Evolutionary conservation across 495 filamentous ascomycete species (phyloP), one percentile per base, ranked within the genome.

Genomic region (Penicillium robsamsonii): DNA sequence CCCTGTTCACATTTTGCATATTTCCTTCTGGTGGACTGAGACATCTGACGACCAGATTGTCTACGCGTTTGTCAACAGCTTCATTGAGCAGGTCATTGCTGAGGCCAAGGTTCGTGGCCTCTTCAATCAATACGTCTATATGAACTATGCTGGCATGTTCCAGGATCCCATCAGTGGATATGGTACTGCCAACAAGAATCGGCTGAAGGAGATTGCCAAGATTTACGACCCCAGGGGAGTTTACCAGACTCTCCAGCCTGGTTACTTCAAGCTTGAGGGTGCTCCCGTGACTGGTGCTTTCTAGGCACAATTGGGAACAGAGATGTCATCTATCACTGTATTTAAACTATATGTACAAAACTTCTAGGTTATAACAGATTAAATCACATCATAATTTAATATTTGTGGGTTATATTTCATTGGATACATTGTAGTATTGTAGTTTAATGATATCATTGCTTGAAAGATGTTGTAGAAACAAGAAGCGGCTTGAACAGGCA

Each of bases 81-180:
- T 66, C 60, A 62, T 42, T 44, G 43, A 55, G 20, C 46, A 51
- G 45, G 56, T 61, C 12, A 48, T 54, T 15, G 68, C 68, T 7
- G 59, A 76, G 22, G 78, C 83, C 1, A 70, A 77, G 53, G 59
- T 54, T 15, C 57, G 74, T 43, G 71, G 71, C 0, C 17, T 82
- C 24, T 64, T 72, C 38, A 65, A 83, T 49, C 70, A 77, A 33
- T 89, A 80, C 50, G 62, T 87, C 27, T 87, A 87, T 58, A 74
- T 83, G 57, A 83, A 84, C 54, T 79, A 79, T 46, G 76, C 74
- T 3, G 64, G 68, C 27, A 56, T 64, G 61, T 68, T 63, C 44
- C 71, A 76, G 45, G 63, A 70, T 52, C 70, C 75, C 5, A 67
- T 82, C 50, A 58, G 56, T 11, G 63, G 71, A 8, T 80, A 77